phyloP scores from a whole-genome alignment of 2,329 filamentous ascomycete species.

The Colletotrichum karsti region DNA sequence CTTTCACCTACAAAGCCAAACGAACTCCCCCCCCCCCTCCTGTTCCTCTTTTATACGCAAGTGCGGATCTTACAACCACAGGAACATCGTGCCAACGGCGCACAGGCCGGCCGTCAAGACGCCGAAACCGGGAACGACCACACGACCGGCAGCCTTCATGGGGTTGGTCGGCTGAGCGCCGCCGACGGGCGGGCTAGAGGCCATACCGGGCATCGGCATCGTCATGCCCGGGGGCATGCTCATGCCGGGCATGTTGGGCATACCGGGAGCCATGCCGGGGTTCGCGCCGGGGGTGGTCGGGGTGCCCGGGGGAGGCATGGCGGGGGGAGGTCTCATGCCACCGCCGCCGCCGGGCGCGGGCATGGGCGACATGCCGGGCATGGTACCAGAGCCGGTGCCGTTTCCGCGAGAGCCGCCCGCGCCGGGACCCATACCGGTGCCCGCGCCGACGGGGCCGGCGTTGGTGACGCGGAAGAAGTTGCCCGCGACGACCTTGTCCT shows the following conservation, averaged over 20 bases:
- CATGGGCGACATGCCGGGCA: not conserved
- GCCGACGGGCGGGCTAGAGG: slow-evolving; percentile 5
- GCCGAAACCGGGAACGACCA: not conserved
- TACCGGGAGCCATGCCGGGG: slow-evolving; percentile 6
- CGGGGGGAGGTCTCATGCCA: not conserved
- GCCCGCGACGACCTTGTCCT: slow-evolving; percentile 42
- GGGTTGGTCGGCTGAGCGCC: slow-evolving; percentile 17
- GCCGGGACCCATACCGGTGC: slow-evolving; percentile 7
- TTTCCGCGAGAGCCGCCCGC: slow-evolving; percentile 2
- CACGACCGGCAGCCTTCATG: not conserved
- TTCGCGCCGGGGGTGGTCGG: slow-evolving; percentile 11
- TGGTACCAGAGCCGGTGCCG: not conserved
- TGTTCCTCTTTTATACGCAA: not conserved
- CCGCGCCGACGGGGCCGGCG: slow-evolving; percentile 32
- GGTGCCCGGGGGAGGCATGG: not conserved
- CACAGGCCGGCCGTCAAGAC: slow-evolving; percentile 1
- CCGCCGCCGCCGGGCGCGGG: not conserved
- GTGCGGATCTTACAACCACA: not conserved
- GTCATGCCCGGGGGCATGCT: slow-evolving; percentile 18
- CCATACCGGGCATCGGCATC: slow-evolving; percentile 16
- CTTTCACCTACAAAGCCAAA: not conserved
- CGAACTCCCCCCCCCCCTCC: not conserved
- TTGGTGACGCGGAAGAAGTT: slow-evolving; percentile 50
- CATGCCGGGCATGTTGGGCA: slow-evolving; percentile 23
- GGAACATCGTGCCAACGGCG: slow-evolving; percentile 4